Evolutionary conservation across 352 stramenopile genomes (phyloP).

Genomic region (Pythium brassicae): DNA sequence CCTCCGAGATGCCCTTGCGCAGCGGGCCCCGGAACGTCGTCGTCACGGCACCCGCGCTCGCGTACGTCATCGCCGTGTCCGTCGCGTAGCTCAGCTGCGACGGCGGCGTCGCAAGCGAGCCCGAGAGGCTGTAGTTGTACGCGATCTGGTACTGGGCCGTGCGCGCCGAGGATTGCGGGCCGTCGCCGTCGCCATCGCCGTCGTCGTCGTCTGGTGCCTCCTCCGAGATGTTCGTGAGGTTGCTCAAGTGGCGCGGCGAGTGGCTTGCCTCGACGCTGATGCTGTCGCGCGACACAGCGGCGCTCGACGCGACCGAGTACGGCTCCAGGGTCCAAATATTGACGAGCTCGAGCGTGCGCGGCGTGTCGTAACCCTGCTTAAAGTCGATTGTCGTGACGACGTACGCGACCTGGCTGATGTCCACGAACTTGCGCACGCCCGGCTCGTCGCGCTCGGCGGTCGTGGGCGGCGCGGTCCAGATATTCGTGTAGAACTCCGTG

Average conservation of each 20-base stretch:
- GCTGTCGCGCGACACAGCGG: slow-evolving; percentile 10
- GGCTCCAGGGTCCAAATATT: slow-evolving; percentile 57
- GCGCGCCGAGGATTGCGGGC: not conserved
- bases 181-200: slow-evolving; percentile 12
- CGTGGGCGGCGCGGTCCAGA: slow-evolving; percentile 40
- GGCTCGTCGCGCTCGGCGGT: slow-evolving; percentile 16
- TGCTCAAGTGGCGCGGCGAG: slow-evolving; percentile 16
- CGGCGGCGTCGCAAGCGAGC: slow-evolving; percentile 7
- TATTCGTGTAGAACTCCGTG: slow-evolving; percentile 82
- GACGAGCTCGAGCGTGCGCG: slow-evolving; percentile 21
- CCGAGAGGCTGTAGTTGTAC: slow-evolving; percentile 7
- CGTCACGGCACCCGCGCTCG: slow-evolving; percentile 4
- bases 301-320: slow-evolving; percentile 6
- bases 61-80: not conserved
- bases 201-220: slow-evolving; percentile 11
- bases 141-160: not conserved
- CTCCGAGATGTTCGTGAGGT: slow-evolving; percentile 16
- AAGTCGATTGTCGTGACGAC: slow-evolving; percentile 76
- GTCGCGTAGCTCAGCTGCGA: not conserved
- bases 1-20: slow-evolving; percentile 28
- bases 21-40: slow-evolving; percentile 17
- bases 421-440: slow-evolving; percentile 41
- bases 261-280: slow-evolving; percentile 20
- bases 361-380: slow-evolving; percentile 50
- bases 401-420: slow-evolving; percentile 77